Conservation (phyloP, 441 rosid species). For the Capsella rubella region DNA sequence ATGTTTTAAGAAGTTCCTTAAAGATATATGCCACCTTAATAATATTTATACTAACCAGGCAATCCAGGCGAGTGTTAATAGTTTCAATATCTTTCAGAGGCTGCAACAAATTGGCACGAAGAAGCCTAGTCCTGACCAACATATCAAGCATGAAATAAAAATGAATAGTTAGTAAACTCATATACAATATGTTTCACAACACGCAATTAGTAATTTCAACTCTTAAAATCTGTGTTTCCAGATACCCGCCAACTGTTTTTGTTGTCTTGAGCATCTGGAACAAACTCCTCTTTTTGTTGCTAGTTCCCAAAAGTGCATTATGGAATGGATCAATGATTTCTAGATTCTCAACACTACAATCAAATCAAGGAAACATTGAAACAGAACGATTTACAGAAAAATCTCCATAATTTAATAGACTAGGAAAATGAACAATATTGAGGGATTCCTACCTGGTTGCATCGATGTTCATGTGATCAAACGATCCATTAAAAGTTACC, state of each 20-base stretch:
- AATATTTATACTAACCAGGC: slow-evolving; percentile 76
- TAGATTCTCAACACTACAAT: slow-evolving; percentile 87
- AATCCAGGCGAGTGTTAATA: slow-evolving; percentile 91
- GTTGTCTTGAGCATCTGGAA: slow-evolving; percentile 98
- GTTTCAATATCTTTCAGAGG: slow-evolving; percentile 97
- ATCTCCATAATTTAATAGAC: slow-evolving; percentile 31
- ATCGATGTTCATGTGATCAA: slow-evolving; percentile 96
- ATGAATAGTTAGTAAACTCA: slow-evolving; percentile 30
- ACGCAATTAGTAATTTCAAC: slow-evolving; percentile 30
- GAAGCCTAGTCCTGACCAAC: slow-evolving; percentile 92
- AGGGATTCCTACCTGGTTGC: slow-evolving; percentile 77
- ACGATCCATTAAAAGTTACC: slow-evolving; percentile 99
- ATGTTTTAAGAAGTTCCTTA: slow-evolving; percentile 31
- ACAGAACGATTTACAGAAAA: neutral
- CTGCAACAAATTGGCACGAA: slow-evolving; percentile 98
- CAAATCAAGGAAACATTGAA: slow-evolving; percentile 39
- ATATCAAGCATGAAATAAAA: slow-evolving; percentile 40
- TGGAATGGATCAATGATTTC: slow-evolving; percentile 92
- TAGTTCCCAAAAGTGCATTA: slow-evolving; percentile 87
- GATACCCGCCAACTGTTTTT: slow-evolving; percentile 94
- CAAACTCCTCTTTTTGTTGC: slow-evolving; percentile 91
- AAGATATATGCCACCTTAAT: slow-evolving; percentile 36
- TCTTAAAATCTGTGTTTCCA: slow-evolving; percentile 25
- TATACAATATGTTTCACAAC: slow-evolving; percentile 26
- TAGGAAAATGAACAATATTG: slow-evolving; percentile 18